Evolutionary conservation across 257 asterid genomes (phyloP).

Genomic region (Handroanthus guayacan): DNA sequence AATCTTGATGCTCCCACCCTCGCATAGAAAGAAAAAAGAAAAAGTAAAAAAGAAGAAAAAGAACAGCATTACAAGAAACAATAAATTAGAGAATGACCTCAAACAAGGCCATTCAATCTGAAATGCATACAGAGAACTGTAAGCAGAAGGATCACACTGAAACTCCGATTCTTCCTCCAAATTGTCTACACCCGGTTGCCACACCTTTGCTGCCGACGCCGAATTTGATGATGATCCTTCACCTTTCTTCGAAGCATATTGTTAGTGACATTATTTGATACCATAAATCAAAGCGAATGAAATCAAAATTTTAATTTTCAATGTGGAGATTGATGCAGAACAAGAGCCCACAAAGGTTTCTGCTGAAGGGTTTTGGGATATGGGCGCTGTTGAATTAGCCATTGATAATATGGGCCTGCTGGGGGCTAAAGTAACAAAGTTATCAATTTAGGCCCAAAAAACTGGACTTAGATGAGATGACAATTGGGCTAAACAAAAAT

Average conservation of each 20-base stretch:
- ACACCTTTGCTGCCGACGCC: conserved; percentile 73
- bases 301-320: no score
- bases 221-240: conserved; percentile 67
- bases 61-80: background rate
- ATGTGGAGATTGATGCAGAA: background rate
- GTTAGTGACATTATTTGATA: background rate
- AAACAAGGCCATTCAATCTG: conserved; percentile 92
- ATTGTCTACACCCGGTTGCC: conserved; percentile 91
- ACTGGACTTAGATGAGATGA: no score
- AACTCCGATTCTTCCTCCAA: conserved; percentile 95
- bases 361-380: conserved; percentile 38
- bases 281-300: background rate
- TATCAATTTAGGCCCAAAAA: no score
- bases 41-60: background rate
- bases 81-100: conserved; percentile 49
- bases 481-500: no score
- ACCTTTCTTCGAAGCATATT: conserved; percentile 60
- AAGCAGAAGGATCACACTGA: conserved; percentile 88
- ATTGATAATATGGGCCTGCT: conserved; percentile 36
- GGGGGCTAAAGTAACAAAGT: background rate
- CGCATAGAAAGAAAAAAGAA: background rate
- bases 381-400: conserved; percentile 42
- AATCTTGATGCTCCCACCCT: background rate
- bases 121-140: conserved; percentile 83
- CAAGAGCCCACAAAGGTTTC: background rate